A percentile compares a stretch with the other conserved stretches of the same genome.
Evolutionary conservation across 495 filamentous ascomycete genomes (phyloP).

Genomic region (Xylaria cubensis): DNA sequence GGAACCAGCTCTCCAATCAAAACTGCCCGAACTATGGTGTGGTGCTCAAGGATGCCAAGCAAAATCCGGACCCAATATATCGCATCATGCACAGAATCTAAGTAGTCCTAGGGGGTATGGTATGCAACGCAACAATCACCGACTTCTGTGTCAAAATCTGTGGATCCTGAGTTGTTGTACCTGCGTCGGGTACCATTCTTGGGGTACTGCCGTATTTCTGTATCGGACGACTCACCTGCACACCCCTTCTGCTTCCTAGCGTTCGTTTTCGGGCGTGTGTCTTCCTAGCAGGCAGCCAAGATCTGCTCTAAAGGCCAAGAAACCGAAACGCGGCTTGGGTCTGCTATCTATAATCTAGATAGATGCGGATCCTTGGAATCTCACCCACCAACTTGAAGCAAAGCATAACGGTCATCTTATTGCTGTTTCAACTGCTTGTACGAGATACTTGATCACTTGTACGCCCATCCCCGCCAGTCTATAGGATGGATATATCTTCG

Average conservation of each 20-base stretch:
- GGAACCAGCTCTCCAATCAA: conserved; percentile 18
- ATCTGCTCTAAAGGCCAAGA: conserved; percentile 1
- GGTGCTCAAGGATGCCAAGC: background rate
- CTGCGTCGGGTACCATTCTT: conserved; percentile 18
- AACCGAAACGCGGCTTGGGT: conserved; percentile 13
- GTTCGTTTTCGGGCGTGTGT: background rate
- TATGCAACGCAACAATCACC: conserved; percentile 14
- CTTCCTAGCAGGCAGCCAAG: background rate
- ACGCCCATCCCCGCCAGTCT: conserved; percentile 31
- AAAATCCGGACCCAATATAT: conserved; percentile 5
- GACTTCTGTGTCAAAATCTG: conserved; percentile 7
- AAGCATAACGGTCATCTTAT: conserved; percentile 19
- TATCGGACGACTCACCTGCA: conserved; percentile 5
- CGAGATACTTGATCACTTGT: conserved; percentile 32
- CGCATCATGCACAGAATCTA: background rate
- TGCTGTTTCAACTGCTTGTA: conserved; percentile 33
- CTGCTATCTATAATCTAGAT: conserved; percentile 11
- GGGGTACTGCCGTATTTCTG: conserved; percentile 2
- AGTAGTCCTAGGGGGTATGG: background rate
- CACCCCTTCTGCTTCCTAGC: conserved; percentile 1
- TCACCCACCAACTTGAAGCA: conserved; percentile 16
- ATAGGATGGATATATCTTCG: conserved; percentile 36
- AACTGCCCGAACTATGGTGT: background rate
- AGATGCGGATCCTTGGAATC: conserved; percentile 21
- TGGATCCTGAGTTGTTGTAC: conserved; percentile 19